These are phyloP conservation scores for Coniochaeta ligniaria DNA, from an alignment of 2,329 filamentous ascomycete genomes.

Conservation along the genomic window DNA sequence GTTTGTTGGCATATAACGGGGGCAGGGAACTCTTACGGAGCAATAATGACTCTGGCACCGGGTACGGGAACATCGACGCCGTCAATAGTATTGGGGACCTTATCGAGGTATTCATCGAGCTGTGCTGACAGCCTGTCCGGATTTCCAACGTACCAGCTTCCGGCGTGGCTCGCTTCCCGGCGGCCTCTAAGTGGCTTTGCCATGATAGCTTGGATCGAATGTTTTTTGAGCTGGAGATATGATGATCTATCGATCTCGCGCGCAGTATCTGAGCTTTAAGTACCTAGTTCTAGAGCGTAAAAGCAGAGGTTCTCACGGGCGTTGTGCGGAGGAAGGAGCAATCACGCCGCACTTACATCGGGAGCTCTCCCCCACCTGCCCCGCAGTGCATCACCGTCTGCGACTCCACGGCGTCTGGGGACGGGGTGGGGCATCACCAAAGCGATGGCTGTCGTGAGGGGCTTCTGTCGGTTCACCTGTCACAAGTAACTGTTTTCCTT, in stretches of 20 bases:
- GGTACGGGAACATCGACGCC: slow-evolving; percentile 57
- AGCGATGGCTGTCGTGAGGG: too few species aligned
- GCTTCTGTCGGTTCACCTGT: too few species aligned
- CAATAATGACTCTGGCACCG: slow-evolving; percentile 79
- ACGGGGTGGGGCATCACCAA: not conserved
- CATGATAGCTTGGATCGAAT: not conserved
- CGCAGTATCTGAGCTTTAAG: too few species aligned
- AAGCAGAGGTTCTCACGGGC: not conserved
- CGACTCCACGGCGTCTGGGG: not conserved
- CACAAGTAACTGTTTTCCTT: not conserved
- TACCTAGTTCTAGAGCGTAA: not conserved
- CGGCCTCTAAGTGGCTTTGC: slow-evolving; percentile 14
- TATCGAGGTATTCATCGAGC: slow-evolving; percentile 67
- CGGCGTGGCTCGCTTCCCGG: slow-evolving; percentile 65
- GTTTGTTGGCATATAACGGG: too few species aligned
- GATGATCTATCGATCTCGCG: not conserved
- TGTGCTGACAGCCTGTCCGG: slow-evolving; percentile 53
- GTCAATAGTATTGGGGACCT: slow-evolving; percentile 60
- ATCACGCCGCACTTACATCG: not conserved
- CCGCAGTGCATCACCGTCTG: not conserved
- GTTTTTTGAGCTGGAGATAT: not conserved
- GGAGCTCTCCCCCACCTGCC: not conserved
- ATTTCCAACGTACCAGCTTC: slow-evolving; percentile 75
- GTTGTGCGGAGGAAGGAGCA: not conserved
- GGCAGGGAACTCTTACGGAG: slow-evolving; percentile 58